Conservation (phyloP, 768 basidiomycete genomes). For the Chalciporus sphaerocephalus region DNA sequence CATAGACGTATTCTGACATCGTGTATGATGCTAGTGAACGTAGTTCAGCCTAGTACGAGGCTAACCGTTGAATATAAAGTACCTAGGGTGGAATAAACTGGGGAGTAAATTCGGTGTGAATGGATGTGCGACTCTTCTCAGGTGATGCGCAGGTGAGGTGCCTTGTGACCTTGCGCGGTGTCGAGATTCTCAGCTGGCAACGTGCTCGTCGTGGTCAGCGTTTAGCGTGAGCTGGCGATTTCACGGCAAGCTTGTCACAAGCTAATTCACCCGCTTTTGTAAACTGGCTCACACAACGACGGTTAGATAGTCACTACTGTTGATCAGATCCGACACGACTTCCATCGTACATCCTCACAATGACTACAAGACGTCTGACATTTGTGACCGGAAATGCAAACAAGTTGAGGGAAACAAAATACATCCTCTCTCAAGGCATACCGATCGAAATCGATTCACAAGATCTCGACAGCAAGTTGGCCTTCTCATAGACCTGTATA, state of each 20-base stretch:
- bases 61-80: not conserved
- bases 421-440: slow-evolving; percentile 64
- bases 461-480: slow-evolving; percentile 69
- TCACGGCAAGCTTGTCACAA: not conserved
- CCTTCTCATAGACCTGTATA: not conserved
- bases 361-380: slow-evolving; percentile 32
- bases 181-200: slow-evolving; percentile 4
- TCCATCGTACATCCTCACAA: slow-evolving; percentile 2
- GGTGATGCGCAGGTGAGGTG: not conserved
- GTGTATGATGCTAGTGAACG: slow-evolving; percentile 3
- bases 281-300: not conserved
- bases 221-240: slow-evolving; percentile 4
- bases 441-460: slow-evolving; percentile 74
- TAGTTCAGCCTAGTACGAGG: not conserved
- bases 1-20: slow-evolving; percentile 85
- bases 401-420: slow-evolving; percentile 84
- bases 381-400: slow-evolving; percentile 95
- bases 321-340: not conserved
- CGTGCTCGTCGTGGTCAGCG: slow-evolving; percentile 17
- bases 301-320: too few relatives aligned
- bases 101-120: not conserved
- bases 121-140: not conserved
- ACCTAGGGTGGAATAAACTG: not conserved
- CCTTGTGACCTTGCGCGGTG: slow-evolving; percentile 4
- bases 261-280: not conserved